phyloP scores from a whole-genome alignment of 768 basidiomycete species.

The Auricularia sp. region DNA sequence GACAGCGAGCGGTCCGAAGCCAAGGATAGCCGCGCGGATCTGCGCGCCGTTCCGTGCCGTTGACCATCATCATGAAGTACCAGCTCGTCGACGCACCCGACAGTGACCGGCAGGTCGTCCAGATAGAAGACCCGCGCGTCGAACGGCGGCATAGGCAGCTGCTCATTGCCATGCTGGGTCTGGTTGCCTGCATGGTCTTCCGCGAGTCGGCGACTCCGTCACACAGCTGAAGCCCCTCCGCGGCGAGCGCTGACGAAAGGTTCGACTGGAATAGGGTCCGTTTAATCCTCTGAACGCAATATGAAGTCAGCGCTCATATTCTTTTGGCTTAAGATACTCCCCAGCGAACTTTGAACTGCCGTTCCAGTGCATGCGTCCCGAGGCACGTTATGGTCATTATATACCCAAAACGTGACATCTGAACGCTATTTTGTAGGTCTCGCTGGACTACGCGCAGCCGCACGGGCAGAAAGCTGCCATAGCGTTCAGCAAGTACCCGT shows the following conservation, averaged over 20 bases:
- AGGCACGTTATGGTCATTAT: slow-evolving; percentile 10
- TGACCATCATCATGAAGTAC: too few relatives aligned
- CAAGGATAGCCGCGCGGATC: too few relatives aligned
- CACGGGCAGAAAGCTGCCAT: slow-evolving; percentile 29
- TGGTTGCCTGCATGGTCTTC: background rate
- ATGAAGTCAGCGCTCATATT: background rate
- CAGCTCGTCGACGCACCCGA: too few relatives aligned
- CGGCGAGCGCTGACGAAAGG: background rate
- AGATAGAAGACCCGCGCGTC: too few relatives aligned
- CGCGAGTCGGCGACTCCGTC: background rate
- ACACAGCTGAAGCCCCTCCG: background rate
- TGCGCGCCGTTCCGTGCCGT: too few relatives aligned
- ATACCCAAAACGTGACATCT: too few relatives aligned
- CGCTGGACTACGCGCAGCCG: slow-evolving; percentile 35
- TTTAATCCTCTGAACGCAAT: background rate
- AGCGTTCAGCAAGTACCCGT: slow-evolving; percentile 34
- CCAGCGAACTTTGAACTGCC: slow-evolving; percentile 11
- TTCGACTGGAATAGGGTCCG: background rate
- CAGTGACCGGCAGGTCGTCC: too few relatives aligned
- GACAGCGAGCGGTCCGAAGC: too few relatives aligned
- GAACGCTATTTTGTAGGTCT: slow-evolving; percentile 25
- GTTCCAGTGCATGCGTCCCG: slow-evolving; percentile 25
- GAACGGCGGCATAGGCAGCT: too few relatives aligned
- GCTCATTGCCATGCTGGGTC: background rate
- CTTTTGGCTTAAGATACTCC: slow-evolving; percentile 8